phyloP scores from a whole-genome alignment of 2,329 filamentous ascomycete species.

The Penicillium hesseltinei region DNA sequence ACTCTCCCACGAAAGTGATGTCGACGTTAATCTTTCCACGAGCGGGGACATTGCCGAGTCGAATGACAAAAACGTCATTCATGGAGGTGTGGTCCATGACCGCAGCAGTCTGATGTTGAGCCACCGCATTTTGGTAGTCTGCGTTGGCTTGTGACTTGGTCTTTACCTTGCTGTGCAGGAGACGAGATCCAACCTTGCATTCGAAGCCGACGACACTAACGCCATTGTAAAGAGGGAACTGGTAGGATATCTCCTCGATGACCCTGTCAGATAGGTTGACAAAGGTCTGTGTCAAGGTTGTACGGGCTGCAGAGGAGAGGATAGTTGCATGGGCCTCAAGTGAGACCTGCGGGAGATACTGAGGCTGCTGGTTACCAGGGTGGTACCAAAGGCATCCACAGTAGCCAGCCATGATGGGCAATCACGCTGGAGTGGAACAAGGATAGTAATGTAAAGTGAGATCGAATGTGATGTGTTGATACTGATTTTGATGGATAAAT shows the following conservation, averaged over 20 bases:
- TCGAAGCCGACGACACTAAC: constrained; percentile 67
- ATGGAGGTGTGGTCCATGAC: constrained; percentile 62
- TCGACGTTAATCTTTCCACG: constrained; percentile 58
- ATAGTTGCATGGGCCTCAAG: constrained; percentile 62
- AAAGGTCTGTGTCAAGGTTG: constrained; percentile 60
- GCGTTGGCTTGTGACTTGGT: constrained; percentile 61
- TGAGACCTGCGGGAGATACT: constrained; percentile 59
- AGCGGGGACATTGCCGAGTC: constrained; percentile 65
- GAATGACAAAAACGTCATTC: constrained; percentile 66
- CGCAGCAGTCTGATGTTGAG: constrained; percentile 60
- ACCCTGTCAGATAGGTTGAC: constrained; percentile 52
- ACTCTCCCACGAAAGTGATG: constrained; percentile 66
- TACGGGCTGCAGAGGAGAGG: constrained; percentile 53
- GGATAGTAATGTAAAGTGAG: neutral
- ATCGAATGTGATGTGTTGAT: neutral
- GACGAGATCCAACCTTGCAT: constrained; percentile 60
- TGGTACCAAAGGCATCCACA: neutral
- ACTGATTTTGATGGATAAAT: no score
- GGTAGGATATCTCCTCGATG: constrained; percentile 60
- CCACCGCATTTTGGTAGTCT: constrained; percentile 59
- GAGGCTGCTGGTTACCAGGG: neutral
- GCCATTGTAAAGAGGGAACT: constrained; percentile 71
- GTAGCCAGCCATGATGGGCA: neutral
- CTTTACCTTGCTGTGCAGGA: constrained; percentile 62
- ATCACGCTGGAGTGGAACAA: neutral